These are phyloP conservation scores for Mycotypha africana DNA, from an alignment of 371 early-diverging fungal species.

Conservation along the genomic window DNA sequence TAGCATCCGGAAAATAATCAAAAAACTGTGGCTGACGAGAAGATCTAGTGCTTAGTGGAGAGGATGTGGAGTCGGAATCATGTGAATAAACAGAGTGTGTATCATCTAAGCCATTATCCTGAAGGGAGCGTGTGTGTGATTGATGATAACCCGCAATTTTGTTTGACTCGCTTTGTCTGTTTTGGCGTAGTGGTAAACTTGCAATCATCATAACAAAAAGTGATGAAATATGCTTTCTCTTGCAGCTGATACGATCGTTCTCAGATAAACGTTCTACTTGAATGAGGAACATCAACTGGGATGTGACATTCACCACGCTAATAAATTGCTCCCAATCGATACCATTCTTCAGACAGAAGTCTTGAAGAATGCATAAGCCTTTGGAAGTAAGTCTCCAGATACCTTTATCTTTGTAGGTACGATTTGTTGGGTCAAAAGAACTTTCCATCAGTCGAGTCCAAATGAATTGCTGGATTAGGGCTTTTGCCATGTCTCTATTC, in stretches of 20 bases:
- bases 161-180: too few species aligned
- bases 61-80: neutral
- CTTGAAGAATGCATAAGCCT: slow-evolving; percentile 53
- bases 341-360: slow-evolving; percentile 15
- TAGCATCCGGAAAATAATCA: slow-evolving; percentile 10
- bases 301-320: neutral
- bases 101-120: neutral
- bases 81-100: neutral
- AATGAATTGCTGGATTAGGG: slow-evolving; percentile 57
- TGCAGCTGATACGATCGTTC: slow-evolving; percentile 10
- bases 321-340: neutral
- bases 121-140: too few species aligned
- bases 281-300: slow-evolving; percentile 5
- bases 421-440: slow-evolving; percentile 40
- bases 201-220: slow-evolving; percentile 18
- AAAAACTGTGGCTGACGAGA: neutral
- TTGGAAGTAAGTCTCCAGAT: slow-evolving; percentile 54
- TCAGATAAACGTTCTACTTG: slow-evolving; percentile 7
- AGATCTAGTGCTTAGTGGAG: neutral
- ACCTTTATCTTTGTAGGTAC: slow-evolving; percentile 46
- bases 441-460: slow-evolving; percentile 47
- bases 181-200: slow-evolving; percentile 10
- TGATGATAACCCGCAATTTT: neutral
- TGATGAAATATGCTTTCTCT: slow-evolving; percentile 3
- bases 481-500: slow-evolving; percentile 56